Evolutionary conservation across 176 grass and related monocot genomes (phyloP).

Genomic region (Zea luxurians): DNA sequence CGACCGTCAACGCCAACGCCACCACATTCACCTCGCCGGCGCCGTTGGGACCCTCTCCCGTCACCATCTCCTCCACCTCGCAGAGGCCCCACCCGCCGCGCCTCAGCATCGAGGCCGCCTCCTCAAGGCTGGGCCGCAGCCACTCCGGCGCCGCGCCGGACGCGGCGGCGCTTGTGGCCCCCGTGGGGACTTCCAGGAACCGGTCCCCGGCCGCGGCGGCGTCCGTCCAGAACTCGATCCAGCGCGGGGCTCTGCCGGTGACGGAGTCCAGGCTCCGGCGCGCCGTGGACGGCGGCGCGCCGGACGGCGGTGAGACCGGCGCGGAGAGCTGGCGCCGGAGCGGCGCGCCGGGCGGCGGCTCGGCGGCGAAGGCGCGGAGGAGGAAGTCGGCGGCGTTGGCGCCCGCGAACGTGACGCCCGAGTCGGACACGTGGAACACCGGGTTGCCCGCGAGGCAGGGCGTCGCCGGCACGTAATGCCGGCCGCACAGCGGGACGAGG

Average conservation of each 20-base stretch:
- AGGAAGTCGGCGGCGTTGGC: constrained; percentile 70
- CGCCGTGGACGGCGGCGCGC: constrained; percentile 34
- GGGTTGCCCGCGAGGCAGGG: constrained; percentile 72
- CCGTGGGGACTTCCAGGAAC: constrained; percentile 48
- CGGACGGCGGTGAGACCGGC: constrained; percentile 28
- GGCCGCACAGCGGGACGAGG: constrained; percentile 50
- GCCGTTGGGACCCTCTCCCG: background rate
- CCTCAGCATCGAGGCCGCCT: constrained; percentile 42
- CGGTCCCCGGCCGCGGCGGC: constrained; percentile 47
- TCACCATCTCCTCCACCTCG: constrained; percentile 66
- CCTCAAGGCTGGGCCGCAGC: constrained; percentile 49
- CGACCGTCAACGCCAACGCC: constrained; percentile 40
- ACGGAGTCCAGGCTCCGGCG: constrained; percentile 65
- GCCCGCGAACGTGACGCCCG: constrained; percentile 55
- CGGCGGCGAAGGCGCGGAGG: constrained; percentile 53
- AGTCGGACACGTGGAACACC: constrained; percentile 67
- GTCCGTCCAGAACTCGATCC: constrained; percentile 86
- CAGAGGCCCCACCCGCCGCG: constrained; percentile 56
- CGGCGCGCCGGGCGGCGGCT: constrained; percentile 36
- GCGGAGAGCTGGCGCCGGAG: constrained; percentile 60
- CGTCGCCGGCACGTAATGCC: constrained; percentile 58
- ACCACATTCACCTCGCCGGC: constrained; percentile 29
- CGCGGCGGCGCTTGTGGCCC: background rate
- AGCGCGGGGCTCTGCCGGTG: constrained; percentile 63
- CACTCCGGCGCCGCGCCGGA: background rate